Percentiles rank a stretch among this genome's conserved stretches.
These are phyloP conservation scores for Bipolaris cookei DNA, from an alignment of 2,329 filamentous ascomycete genomes.

Conservation along the genomic window DNA sequence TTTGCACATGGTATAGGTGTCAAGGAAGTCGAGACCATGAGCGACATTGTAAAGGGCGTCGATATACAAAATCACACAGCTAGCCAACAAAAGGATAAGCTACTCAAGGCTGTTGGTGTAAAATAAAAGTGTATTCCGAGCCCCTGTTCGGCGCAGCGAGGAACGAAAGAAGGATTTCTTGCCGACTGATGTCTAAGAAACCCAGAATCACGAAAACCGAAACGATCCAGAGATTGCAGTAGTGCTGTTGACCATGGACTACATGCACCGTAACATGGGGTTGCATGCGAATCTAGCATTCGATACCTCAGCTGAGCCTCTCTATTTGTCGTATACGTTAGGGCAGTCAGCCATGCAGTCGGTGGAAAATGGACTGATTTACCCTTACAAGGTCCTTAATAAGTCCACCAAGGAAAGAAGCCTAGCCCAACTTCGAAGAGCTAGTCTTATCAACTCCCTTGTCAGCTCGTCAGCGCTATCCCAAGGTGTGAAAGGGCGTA, in stretches of 20 bases:
- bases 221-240: neutral
- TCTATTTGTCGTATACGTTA: neutral
- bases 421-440: no score
- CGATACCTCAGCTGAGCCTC: neutral
- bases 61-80: slow-evolving; percentile 21
- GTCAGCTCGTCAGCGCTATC: no score
- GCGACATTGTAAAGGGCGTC: slow-evolving; percentile 50
- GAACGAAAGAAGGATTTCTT: neutral
- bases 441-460: no score
- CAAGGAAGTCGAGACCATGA: slow-evolving; percentile 54
- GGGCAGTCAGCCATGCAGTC: neutral
- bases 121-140: slow-evolving; percentile 29
- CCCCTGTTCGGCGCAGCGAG: neutral
- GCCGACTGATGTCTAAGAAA: no score
- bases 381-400: no score
- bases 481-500: no score
- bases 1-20: slow-evolving; percentile 51
- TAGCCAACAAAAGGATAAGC: slow-evolving; percentile 32
- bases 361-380: no score
- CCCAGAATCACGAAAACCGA: no score
- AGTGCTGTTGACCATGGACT: neutral
- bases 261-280: neutral
- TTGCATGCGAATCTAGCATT: neutral
- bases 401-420: no score
- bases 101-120: slow-evolving; percentile 45